Evolutionary conservation across 208 protist species (phyloP), one percentile per base, ranked within the genome.

Genomic region (Naegleria lovaniensis): DNA sequence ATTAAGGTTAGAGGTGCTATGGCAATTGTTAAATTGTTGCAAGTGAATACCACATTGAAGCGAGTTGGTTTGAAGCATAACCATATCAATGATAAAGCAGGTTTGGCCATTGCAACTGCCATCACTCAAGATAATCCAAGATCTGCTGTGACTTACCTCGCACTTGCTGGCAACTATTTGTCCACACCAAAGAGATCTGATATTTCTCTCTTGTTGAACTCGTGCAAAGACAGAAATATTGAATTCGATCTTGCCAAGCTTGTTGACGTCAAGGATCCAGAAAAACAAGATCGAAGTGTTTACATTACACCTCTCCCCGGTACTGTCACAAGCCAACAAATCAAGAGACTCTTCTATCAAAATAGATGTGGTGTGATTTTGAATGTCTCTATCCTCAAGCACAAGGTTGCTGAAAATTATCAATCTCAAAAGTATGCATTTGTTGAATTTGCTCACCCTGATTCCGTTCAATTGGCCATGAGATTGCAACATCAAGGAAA

Each of bases 321-420:
- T 9, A 38, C 25, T 25, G 48, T 89, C 5, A 89, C 43, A 15
- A 41, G 25, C 13, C 85, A 89, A 89, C 48, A 89, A 75, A 52
- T 89, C n/a, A 89, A 89, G 33, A 89, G 39, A 29, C 39, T 89
- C 2, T 89, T 89, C 29, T 89, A 89, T 40, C 33, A 33, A 19
- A 38, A 58, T 11, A 67, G 59, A 29, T 89, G 85, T 40, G 85
- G 85, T 75, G 85, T 38, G 36, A 48, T 39, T 75, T 59, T 89
- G 29, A 89, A 89, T 40, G 85, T 89, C 5, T 67, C 19, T 0
- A 89, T 89, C 59, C 33, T 41, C n/a, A 89, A 55, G 11, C 85
- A 89, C 25, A 89, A 89, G n/a, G n/a, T 13, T 36, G 25, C 6
- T 22, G 59, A 89, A 19, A 40, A 9, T 3, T 40, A 4, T 9